Conservation (phyloP, 2,329 filamentous ascomycete genomes). For the Aspergillus thermomutatus region DNA sequence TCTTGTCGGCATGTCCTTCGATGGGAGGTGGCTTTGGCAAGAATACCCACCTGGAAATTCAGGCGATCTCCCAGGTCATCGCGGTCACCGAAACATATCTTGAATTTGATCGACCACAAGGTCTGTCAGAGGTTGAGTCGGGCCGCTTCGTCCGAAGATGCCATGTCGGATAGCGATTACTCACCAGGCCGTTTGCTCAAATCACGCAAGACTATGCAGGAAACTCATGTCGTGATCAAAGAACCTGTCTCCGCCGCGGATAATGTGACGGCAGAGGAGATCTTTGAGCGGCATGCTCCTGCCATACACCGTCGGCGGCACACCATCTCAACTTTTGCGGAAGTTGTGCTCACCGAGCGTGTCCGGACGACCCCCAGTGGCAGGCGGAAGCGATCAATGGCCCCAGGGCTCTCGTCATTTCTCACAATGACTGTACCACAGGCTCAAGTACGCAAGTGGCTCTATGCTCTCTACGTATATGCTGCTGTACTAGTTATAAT, state of each 20-base stretch:
- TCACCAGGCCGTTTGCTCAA: constrained; percentile 27
- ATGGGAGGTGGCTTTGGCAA: constrained; percentile 80
- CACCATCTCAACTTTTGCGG: constrained; percentile 50
- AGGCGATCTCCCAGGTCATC: constrained; percentile 49
- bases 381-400: constrained; percentile 62
- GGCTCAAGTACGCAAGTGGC: constrained; percentile 72
- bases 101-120: constrained; percentile 43
- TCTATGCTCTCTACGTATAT: constrained; percentile 80
- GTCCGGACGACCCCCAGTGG: constrained; percentile 57
- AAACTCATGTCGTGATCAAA: constrained; percentile 8
- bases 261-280: constrained; percentile 21
- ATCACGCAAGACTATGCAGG: constrained; percentile 32
- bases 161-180: constrained; percentile 37
- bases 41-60: constrained; percentile 90
- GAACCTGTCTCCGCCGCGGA: constrained; percentile 22
- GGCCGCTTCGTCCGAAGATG: constrained; percentile 32
- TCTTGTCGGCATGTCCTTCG: constrained; percentile 69
- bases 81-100: constrained; percentile 36
- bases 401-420: constrained; percentile 66
- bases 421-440: constrained; percentile 76
- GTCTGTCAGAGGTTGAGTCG: constrained; percentile 50
- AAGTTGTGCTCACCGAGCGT: constrained; percentile 25
- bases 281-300: constrained; percentile 17
- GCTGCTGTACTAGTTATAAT: constrained; percentile 62
- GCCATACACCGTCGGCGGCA: constrained; percentile 39